These are phyloP conservation scores for Zasmidium angulare DNA, from an alignment of 2,329 filamentous ascomycete species.

Conservation along the genomic window DNA sequence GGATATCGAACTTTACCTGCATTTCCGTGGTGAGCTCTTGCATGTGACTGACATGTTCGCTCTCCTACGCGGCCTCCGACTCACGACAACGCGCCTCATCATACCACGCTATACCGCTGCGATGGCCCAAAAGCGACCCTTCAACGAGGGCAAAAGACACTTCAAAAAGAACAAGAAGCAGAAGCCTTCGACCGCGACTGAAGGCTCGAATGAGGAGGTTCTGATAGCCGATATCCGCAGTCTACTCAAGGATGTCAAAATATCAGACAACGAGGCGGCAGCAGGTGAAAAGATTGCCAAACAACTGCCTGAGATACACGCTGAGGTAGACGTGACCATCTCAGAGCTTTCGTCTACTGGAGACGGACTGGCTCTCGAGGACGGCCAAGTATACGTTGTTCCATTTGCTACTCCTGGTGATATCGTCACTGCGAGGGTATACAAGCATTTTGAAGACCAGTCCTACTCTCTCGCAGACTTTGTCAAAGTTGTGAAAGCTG, in stretches of 20 bases:
- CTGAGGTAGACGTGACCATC: constrained; percentile 81
- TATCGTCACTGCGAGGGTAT: constrained; percentile 72
- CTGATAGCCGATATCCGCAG: constrained; percentile 46
- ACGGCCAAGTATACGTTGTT: constrained; percentile 76
- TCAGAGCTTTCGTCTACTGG: constrained; percentile 84
- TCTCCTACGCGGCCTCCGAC: background rate
- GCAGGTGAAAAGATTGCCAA: constrained; percentile 21
- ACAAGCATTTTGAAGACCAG: constrained; percentile 65
- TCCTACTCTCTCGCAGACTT: constrained; percentile 80
- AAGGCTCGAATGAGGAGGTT: constrained; percentile 52
- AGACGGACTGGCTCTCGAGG: constrained; percentile 76
- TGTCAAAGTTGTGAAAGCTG: constrained; percentile 71
- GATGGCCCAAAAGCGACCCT: constrained; percentile 38
- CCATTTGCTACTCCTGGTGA: constrained; percentile 90
- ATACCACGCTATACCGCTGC: background rate
- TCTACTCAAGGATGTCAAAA: constrained; percentile 39
- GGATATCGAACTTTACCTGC: too few relatives aligned
- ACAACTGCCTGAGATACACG: constrained; percentile 59
- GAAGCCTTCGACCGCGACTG: constrained; percentile 43
- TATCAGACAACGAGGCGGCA: constrained; percentile 18
- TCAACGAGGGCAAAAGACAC: constrained; percentile 39
- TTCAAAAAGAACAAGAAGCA: constrained; percentile 50
- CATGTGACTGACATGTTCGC: background rate
- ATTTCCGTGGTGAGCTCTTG: background rate
- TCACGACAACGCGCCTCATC: background rate